Base-by-base conservation (phyloP, 257 asterid genomes). In the Nicotiana tabacum region DNA sequence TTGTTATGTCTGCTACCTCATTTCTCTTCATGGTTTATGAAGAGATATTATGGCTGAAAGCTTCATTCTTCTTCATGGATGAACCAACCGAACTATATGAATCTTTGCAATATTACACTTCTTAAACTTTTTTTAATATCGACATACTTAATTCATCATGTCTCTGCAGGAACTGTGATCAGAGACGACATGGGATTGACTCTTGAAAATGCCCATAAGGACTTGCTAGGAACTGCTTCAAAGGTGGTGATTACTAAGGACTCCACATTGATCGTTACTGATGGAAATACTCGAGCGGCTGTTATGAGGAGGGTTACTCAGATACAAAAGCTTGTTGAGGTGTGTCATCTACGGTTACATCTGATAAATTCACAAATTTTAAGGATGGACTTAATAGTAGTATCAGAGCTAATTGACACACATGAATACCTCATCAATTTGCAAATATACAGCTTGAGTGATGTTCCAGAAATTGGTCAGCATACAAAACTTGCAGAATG, bases 171-270 rank as follows among this genome's bases (percentile, higher is more conserved):
- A 84, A 94, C 93, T 4, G 97, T 94, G 56, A 93, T 93, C 83
- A 88, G 98, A 78, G 97, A 94, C 62, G 97, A 92, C 10, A 90
- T 85, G 85, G 98, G 96, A 61, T 86, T 92, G 85, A 90, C 89
- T 10, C 93, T 94, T 24, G 95, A 91, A 76, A 89, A 90, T 57
- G 97, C 93, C 46, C 61, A 79, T 81, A 81, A 77, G 82, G 92
- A 87, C 84, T 85, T 92, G 88, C 80, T 94, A 87, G 98, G 97
- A 32, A 88, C 88, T 56, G 97, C 97, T 72, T 88, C 93, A 33
- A 94, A 91, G 87, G 95, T 94, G 82, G 90, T 89, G 35, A 85
- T 93, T 83, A 92, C 93, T 4, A 93, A 94, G 85, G 91, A 92
- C 76, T 93, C 98, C 12, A 93, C 97, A 12, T 83, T 93, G 66